Base-by-base conservation (phyloP, 1,284 basidiomycete species). In the Thelephora terrestris region DNA sequence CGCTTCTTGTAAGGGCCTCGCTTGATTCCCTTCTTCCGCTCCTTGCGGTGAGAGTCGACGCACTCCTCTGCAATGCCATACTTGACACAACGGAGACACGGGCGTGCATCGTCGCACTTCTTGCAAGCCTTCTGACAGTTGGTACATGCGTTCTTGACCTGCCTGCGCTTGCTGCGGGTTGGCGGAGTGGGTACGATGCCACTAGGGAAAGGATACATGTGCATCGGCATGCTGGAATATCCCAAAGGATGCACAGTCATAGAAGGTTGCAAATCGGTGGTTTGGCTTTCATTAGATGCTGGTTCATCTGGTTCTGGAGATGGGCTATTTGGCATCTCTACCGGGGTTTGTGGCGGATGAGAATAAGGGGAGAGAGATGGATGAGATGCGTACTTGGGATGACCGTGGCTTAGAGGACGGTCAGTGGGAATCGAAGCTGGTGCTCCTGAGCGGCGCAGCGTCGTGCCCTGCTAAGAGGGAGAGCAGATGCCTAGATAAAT, bases 1-100 rank as follows among this genome's bases (percentile, higher is more conserved):
- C 85, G 83, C 78, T 90, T 89, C 84, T 89, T 91, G 82, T 91
- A 91, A 64, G 89, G 89, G 43, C 88, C 89, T 57, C 89, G 71
- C 73, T 91, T 91, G 60, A 89, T 75, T 55, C 89, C 88, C 61
- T 87, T 89, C 67, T 83, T 84, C 58, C 89, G 72, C 65, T 90
- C 86, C 70, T 90, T 91, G 57, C 88, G 75, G 66, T 83, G 76
- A 43, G 84, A 86, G 69, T 90, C 83, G 57, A 85, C 68, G 61
- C 88, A 91, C 57, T 83, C 81, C 62, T 88, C 85, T 43, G 77
- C 72, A 54, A 85, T 75, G 60, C 86, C 86, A 58, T 91, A 91
- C 68, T 85, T 88, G 64, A 89, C 81, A 58, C 88, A 91, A 55
- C 88, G 82, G 54, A 86, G 79, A 64, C 89, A 91, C 52, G 88